Percentiles rank a stretch among this genome's conserved stretches.
Conservation (phyloP, 352 stramenopile species). For the Blastocystis sp. region DNA sequence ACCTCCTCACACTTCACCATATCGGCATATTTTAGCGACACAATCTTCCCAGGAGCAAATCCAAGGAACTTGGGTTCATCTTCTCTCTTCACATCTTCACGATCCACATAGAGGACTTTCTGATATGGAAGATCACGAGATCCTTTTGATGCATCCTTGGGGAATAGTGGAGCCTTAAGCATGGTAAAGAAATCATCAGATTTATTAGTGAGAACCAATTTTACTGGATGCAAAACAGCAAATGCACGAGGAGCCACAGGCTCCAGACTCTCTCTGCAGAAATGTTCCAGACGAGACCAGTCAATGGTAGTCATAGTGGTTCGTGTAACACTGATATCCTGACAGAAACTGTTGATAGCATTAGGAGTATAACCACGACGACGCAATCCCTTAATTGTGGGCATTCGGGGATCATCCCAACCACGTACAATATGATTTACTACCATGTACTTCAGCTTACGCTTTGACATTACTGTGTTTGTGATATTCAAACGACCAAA, state of each 20-base stretch:
- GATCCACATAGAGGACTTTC: constrained; percentile 66
- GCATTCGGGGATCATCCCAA: constrained; percentile 95
- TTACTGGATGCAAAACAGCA: constrained; percentile 78
- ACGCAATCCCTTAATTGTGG: constrained; percentile 89
- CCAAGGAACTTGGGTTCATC: constrained; percentile 84
- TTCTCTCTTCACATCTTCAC: constrained; percentile 59
- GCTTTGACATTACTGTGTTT: constrained; percentile 96
- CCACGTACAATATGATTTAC: constrained; percentile 75
- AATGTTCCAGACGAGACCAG: constrained; percentile 77
- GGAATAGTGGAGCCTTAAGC: constrained; percentile 55
- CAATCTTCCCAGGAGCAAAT: constrained; percentile 87
- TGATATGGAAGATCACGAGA: constrained; percentile 65
- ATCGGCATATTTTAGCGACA: constrained; percentile 90
- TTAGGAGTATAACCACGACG: constrained; percentile 81
- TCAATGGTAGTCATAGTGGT: constrained; percentile 79
- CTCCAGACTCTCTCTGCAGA: constrained; percentile 77
- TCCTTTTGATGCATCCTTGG: constrained; percentile 69
- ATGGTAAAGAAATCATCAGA: constrained; percentile 37
- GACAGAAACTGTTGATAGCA: constrained; percentile 84
- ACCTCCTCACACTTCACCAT: constrained; percentile 87
- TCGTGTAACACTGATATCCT: constrained; percentile 81
- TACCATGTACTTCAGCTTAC: constrained; percentile 93
- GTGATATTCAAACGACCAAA: constrained; percentile 92
- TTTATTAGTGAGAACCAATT: constrained; percentile 78
- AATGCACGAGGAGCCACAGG: constrained; percentile 75